A percentile compares a stretch with the other conserved stretches of the same genome.
phyloP scores from a whole-genome alignment of 225 moss, liverwort and hornwort species.

The Sphagnum tenellum region DNA sequence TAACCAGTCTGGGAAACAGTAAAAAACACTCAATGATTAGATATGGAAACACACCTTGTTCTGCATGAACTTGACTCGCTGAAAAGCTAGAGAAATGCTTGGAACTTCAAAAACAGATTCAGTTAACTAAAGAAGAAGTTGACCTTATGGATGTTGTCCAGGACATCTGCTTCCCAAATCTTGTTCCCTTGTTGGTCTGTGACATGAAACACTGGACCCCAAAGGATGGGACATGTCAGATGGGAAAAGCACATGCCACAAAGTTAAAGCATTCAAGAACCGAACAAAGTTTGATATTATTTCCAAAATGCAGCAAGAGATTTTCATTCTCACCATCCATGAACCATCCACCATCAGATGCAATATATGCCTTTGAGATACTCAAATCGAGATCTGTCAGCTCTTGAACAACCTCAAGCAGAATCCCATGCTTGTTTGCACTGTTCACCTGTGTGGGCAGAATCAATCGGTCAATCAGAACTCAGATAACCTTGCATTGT shows the following conservation, averaged over 20 bases:
- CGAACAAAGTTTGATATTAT: too few species aligned
- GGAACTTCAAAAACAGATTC: too few species aligned
- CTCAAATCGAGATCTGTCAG: slow-evolving; percentile 39
- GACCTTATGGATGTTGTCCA: slow-evolving; percentile 66
- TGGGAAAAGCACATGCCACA: not conserved
- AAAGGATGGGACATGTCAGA: not conserved
- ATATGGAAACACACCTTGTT: too few species aligned
- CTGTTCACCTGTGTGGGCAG: slow-evolving; percentile 12
- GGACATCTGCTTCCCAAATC: slow-evolving; percentile 51
- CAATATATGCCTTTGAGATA: slow-evolving; percentile 33
- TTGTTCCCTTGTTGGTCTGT: slow-evolving; percentile 59
- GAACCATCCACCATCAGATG: slow-evolving; percentile 39
- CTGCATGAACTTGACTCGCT: too few species aligned
- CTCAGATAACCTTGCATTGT: too few species aligned
- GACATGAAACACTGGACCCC: slow-evolving; percentile 75
- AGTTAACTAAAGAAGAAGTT: not conserved
- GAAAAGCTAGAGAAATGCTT: too few species aligned
- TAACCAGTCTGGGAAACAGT: too few species aligned
- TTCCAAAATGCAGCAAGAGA: too few species aligned
- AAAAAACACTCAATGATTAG: too few species aligned
- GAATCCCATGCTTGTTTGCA: slow-evolving; percentile 35
- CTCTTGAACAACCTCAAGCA: slow-evolving; percentile 39
- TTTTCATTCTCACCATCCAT: slow-evolving; percentile 28
- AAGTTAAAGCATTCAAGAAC: too few species aligned
- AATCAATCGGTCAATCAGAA: not conserved